A percentile compares a stretch with the other conserved stretches of the same genome.
phyloP scores from a whole-genome alignment of 257 asterid species.

The Petunia secreta region DNA sequence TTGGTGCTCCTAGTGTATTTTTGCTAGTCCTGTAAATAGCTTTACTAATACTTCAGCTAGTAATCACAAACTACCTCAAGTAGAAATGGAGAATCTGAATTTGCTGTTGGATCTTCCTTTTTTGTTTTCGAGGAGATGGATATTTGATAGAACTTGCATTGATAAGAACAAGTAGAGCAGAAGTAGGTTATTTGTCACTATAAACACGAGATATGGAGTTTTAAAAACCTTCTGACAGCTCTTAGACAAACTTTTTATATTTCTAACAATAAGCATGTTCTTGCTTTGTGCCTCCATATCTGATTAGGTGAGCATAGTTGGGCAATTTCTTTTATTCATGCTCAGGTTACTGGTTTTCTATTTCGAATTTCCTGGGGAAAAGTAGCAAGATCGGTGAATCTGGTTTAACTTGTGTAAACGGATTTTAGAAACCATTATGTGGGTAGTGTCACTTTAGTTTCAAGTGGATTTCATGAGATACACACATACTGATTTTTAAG shows the following conservation, averaged over 20 bases:
- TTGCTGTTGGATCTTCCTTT: neutral
- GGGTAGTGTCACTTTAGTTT: neutral
- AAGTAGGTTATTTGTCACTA: neutral
- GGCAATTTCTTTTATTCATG: conserved; percentile 8
- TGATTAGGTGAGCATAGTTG: neutral
- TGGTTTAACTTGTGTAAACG: neutral
- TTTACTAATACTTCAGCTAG: neutral
- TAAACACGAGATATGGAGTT: conserved; percentile 4
- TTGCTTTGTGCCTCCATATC: neutral
- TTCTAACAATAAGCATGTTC: neutral
- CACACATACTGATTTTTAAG: conserved; percentile 3
- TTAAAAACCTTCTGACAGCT: neutral
- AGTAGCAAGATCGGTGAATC: neutral
- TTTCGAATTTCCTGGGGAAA: neutral
- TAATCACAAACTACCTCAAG: neutral
- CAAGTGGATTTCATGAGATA: neutral
- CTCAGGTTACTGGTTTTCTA: conserved; percentile 3
- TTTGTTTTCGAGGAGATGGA: neutral
- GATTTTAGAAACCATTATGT: neutral
- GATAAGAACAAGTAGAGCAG: conserved; percentile 12
- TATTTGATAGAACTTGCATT: neutral
- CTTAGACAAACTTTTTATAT: neutral
- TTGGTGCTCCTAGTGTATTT: neutral
- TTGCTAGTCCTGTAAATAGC: neutral
- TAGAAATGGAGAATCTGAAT: conserved; percentile 2